These are phyloP conservation scores for Picea sitchensis DNA, from an alignment of 75 land plant species.

Conservation along the genomic window DNA sequence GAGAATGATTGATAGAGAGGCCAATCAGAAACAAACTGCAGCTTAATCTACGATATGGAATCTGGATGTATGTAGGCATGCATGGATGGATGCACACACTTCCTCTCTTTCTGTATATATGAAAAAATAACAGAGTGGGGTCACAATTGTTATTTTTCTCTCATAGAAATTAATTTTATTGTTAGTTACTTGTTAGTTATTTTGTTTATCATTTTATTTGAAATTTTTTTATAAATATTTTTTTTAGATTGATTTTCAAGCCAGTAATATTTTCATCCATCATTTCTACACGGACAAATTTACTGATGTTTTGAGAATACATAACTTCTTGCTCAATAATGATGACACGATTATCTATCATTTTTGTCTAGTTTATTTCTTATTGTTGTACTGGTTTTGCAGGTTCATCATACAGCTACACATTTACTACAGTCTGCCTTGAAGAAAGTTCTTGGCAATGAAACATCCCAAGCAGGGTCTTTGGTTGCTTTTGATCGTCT, in stretches of 20 bases:
- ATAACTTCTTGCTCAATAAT: neutral
- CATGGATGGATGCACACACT: too few relatives aligned
- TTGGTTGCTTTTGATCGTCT: slow-evolving; percentile 93
- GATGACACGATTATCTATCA: neutral
- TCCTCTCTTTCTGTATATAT: too few relatives aligned
- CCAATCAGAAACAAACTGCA: too few relatives aligned
- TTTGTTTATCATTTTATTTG: neutral
- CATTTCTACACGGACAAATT: neutral
- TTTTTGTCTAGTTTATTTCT: neutral
- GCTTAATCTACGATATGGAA: too few relatives aligned
- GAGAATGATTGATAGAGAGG: too few relatives aligned
- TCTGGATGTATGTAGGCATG: too few relatives aligned
- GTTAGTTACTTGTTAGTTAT: too few relatives aligned
- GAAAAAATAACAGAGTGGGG: too few relatives aligned
- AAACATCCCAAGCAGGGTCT: slow-evolving; percentile 96
- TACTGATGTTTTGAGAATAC: slow-evolving; percentile 1
- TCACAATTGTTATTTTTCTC: too few relatives aligned
- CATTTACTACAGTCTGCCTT: slow-evolving; percentile 95
- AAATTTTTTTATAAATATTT: neutral
- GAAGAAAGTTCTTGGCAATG: slow-evolving; percentile 72
- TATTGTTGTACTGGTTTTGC: slow-evolving; percentile 12
- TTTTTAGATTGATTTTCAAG: neutral
- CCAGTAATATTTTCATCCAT: neutral
- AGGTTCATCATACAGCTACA: slow-evolving; percentile 98
- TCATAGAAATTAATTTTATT: too few relatives aligned